Conservation (phyloP, 495 filamentous ascomycete species). For the Penicillium mononematosum region DNA sequence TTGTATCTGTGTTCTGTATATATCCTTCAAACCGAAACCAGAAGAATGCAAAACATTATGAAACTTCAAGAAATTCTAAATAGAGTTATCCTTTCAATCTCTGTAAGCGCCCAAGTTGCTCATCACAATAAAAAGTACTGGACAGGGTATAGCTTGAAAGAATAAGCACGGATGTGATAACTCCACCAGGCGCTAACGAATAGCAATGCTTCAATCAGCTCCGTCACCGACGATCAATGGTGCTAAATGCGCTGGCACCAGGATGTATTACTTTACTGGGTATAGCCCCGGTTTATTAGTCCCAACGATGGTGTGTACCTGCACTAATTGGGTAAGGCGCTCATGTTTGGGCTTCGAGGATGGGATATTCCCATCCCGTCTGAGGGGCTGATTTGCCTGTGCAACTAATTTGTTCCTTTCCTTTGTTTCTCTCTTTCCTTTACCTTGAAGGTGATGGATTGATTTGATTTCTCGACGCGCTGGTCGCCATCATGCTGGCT, state of each 20-base stretch:
- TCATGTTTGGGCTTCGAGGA: slow-evolving; percentile 5
- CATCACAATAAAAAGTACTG: slow-evolving; percentile 7
- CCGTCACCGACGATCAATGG: slow-evolving; percentile 9
- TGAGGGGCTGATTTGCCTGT: slow-evolving; percentile 17
- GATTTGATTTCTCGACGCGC: slow-evolving; percentile 33
- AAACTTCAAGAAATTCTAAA: neutral
- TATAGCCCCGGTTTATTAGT: slow-evolving; percentile 20
- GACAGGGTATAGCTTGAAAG: slow-evolving; percentile 8
- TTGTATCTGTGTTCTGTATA: neutral
- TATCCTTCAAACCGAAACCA: neutral
- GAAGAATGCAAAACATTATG: neutral
- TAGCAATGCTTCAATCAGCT: slow-evolving; percentile 11
- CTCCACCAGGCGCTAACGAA: slow-evolving; percentile 24
- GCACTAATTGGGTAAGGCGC: slow-evolving; percentile 20
- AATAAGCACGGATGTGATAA: slow-evolving; percentile 29
- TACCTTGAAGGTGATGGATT: slow-evolving; percentile 34
- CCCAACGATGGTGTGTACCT: slow-evolving; percentile 14
- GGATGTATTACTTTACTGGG: slow-evolving; percentile 21
- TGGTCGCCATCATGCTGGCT: slow-evolving; percentile 46
- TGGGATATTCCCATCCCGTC: slow-evolving; percentile 12
- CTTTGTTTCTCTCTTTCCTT: slow-evolving; percentile 11
- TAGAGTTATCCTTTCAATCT: slow-evolving; percentile 4
- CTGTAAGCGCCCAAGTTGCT: slow-evolving; percentile 22
- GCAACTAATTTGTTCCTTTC: slow-evolving; percentile 14
- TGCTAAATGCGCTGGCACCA: slow-evolving; percentile 9